Evolutionary conservation across 805 yeast species (phyloP).

Genomic region (Yarrowia osloensis): DNA sequence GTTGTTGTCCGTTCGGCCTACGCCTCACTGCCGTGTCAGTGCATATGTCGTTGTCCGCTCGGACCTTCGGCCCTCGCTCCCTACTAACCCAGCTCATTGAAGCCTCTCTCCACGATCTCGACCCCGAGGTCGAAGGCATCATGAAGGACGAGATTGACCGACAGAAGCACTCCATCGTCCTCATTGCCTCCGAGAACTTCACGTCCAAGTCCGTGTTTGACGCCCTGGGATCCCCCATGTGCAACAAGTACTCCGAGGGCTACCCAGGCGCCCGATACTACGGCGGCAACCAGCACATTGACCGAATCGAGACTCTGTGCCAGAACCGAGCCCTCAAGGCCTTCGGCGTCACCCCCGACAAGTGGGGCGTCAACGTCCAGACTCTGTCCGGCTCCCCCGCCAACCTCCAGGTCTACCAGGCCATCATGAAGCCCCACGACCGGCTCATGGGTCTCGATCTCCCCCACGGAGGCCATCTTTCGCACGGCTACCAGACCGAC

Average conservation of each 20-base stretch:
- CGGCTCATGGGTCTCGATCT: conserved; percentile 97
- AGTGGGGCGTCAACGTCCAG: conserved; percentile 99
- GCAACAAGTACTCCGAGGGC: conserved; percentile 98
- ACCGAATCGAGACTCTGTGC: conserved; percentile 87
- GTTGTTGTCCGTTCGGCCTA: too few relatives aligned
- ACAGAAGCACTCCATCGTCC: conserved; percentile 89
- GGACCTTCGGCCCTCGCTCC: neutral
- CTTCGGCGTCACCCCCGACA: conserved; percentile 71
- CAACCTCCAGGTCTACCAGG: conserved; percentile 93
- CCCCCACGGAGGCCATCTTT: conserved; percentile 98
- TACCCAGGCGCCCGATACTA: conserved; percentile 99
- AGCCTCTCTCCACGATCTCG: conserved; percentile 40
- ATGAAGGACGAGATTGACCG: conserved; percentile 75
- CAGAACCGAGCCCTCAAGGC: conserved; percentile 94
- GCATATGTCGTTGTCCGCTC: neutral
- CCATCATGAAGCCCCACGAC: conserved; percentile 91
- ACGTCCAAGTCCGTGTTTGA: conserved; percentile 96
- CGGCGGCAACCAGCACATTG: conserved; percentile 98
- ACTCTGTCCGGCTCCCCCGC: conserved; percentile 97
- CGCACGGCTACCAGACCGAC: conserved; percentile 97
- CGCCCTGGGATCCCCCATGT: conserved; percentile 96
- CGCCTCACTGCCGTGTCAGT: too few relatives aligned
- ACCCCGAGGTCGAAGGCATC: conserved; percentile 48
- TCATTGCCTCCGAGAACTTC: conserved; percentile 96
- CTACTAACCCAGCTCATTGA: conserved; percentile 38